phyloP scores from a whole-genome alignment of 1,139 yeast species.

The Oligophagozyma castellii region DNA sequence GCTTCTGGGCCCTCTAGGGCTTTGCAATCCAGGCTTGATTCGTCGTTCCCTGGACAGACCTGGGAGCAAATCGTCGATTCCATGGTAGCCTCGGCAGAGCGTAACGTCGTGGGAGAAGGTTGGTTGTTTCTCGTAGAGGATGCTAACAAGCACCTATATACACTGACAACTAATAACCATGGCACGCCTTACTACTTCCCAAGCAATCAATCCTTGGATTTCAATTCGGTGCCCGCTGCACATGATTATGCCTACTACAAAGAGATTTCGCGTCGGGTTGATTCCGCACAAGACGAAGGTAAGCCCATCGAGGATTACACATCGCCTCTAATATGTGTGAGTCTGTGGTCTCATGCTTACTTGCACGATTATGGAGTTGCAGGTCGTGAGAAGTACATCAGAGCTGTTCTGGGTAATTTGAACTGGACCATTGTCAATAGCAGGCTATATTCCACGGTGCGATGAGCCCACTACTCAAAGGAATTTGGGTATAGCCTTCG shows the following conservation, averaged over 20 bases:
- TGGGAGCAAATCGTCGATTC: conserved; percentile 28
- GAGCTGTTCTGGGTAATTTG: conserved; percentile 62
- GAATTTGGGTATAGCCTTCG: neutral
- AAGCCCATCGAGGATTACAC: conserved; percentile 46
- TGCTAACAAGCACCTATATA: conserved; percentile 48
- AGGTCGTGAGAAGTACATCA: conserved; percentile 63
- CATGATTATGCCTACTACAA: conserved; percentile 36
- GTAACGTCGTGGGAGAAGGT: conserved; percentile 48
- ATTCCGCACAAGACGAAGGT: conserved; percentile 7
- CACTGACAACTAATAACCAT: conserved; percentile 61
- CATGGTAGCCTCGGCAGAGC: conserved; percentile 31
- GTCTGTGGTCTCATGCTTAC: conserved; percentile 83
- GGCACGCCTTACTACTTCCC: conserved; percentile 83
- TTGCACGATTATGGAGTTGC: conserved; percentile 68
- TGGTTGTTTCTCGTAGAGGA: conserved; percentile 82
- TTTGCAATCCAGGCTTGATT: conserved; percentile 19
- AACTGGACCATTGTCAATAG: conserved; percentile 78
- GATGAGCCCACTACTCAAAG: neutral
- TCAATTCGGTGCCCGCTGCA: conserved; percentile 49
- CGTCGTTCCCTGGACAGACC: conserved; percentile 13
- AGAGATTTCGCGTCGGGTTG: conserved; percentile 33
- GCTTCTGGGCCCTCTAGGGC: conserved; percentile 35
- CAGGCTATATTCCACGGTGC: conserved; percentile 29
- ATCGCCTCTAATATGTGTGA: conserved; percentile 67
- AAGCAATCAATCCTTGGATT: conserved; percentile 61